phyloP scores from a whole-genome alignment of 495 filamentous ascomycete genomes.

The Lindgomyces ingoldianus region DNA sequence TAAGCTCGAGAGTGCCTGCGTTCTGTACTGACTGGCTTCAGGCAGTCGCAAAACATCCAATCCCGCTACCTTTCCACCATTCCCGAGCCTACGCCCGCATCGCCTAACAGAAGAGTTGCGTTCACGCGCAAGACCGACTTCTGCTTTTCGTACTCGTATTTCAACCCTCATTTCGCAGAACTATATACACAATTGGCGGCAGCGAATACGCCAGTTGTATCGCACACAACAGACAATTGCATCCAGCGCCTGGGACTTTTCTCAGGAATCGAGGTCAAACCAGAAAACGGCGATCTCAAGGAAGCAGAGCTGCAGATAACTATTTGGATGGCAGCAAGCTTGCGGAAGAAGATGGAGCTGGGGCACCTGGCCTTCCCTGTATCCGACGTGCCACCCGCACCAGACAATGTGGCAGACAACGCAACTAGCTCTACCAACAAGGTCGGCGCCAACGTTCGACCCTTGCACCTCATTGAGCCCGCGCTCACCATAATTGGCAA shows the following conservation, averaged over 20 bases:
- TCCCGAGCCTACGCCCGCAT: constrained; percentile 9
- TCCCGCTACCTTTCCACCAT: constrained; percentile 22
- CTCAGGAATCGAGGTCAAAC: constrained; percentile 29
- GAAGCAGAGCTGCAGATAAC: constrained; percentile 28
- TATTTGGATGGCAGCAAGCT: constrained; percentile 25
- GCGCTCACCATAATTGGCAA: constrained; percentile 29
- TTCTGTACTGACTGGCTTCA: constrained; percentile 4
- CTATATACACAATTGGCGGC: constrained; percentile 23
- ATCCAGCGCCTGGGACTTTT: constrained; percentile 24
- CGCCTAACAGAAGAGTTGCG: constrained; percentile 5
- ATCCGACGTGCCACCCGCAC: constrained; percentile 9
- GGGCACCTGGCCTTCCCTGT: constrained; percentile 9
- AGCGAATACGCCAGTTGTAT: constrained; percentile 12
- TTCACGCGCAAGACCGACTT: constrained; percentile 21
- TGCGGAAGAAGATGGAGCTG: constrained; percentile 29
- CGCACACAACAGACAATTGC: constrained; percentile 24
- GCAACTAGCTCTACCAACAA: background rate
- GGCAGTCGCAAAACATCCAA: constrained; percentile 25
- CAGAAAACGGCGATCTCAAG: constrained; percentile 21
- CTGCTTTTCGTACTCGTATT: constrained; percentile 25
- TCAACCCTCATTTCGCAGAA: constrained; percentile 11
- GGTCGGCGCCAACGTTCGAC: background rate
- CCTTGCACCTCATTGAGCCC: constrained; percentile 15
- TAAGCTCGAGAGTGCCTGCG: constrained; percentile 1
- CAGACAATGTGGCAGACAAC: constrained; percentile 2